Percentiles rank a stretch among this genome's conserved stretches.
Conservation (phyloP, 2,329 filamentous ascomycete genomes). For the Ascosphaera aggregata region DNA sequence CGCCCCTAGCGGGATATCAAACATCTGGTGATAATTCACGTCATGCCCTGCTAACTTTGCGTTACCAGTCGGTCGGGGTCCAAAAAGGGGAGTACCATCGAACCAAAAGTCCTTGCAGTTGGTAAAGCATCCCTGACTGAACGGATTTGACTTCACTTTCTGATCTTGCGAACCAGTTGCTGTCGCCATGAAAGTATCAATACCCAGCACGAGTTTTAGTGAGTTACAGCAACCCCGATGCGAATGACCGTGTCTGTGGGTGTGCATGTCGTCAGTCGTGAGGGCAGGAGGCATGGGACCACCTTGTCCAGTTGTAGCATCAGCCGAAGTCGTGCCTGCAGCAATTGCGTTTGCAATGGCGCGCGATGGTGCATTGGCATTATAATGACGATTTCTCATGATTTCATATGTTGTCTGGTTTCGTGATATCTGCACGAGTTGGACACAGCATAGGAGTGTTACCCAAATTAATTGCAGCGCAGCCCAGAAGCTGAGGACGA, state of each 20-base stretch:
- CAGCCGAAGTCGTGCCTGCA: constrained; percentile 39
- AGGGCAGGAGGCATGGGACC: constrained; percentile 27
- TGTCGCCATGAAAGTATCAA: constrained; percentile 86
- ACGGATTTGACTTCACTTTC: constrained; percentile 50
- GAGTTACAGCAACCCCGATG: constrained; percentile 43
- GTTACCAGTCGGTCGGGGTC: constrained; percentile 45
- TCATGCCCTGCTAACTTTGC: constrained; percentile 54
- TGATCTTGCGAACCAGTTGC: constrained; percentile 46
- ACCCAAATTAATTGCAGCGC: constrained; percentile 82
- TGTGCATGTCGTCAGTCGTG: constrained; percentile 21
- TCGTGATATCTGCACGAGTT: constrained; percentile 74
- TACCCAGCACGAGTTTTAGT: constrained; percentile 65
- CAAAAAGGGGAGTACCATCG: constrained; percentile 63
- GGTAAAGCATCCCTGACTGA: constrained; percentile 55
- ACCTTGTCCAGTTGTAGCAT: constrained; percentile 43
- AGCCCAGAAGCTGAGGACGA: constrained; percentile 58
- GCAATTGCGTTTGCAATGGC: constrained; percentile 46
- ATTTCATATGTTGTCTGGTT: constrained; percentile 94
- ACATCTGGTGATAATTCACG: constrained; percentile 75
- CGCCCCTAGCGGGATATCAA: constrained; percentile 49
- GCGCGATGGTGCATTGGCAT: constrained; percentile 27
- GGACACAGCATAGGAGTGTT: constrained; percentile 86
- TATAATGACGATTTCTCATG: constrained; percentile 57
- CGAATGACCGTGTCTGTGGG: constrained; percentile 22
- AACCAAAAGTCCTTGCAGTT: constrained; percentile 98